A percentile compares a stretch with the other conserved stretches of the same genome.
phyloP scores from a whole-genome alignment of 306 rosid species.

The Alnus rubra region DNA sequence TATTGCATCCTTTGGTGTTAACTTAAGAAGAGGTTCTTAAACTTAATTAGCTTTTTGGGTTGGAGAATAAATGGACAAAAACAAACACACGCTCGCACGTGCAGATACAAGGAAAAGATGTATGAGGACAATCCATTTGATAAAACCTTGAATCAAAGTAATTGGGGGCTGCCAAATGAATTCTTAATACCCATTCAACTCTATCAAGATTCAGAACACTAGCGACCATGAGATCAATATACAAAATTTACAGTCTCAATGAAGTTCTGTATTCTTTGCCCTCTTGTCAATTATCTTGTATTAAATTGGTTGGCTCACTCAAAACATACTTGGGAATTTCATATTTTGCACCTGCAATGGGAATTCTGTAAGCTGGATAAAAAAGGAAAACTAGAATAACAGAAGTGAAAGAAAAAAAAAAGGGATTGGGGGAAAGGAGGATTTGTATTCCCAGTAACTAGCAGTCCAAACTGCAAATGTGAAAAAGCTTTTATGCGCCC shows the following conservation, averaged over 20 bases:
- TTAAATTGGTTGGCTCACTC: slow-evolving; percentile 97
- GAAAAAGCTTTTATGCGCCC: too few relatives aligned
- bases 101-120: background rate
- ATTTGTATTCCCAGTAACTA: too few relatives aligned
- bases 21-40: background rate
- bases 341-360: slow-evolving; percentile 83
- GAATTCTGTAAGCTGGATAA: background rate
- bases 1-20: background rate
- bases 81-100: background rate
- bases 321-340: slow-evolving; percentile 95
- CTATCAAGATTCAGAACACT: slow-evolving; percentile 2
- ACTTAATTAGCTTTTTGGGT: background rate
- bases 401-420: background rate
- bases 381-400: background rate
- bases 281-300: slow-evolving; percentile 57
- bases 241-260: slow-evolving; percentile 77
- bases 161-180: background rate
- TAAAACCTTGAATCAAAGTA: background rate
- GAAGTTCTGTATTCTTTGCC: slow-evolving; percentile 29
- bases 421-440: background rate
- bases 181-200: background rate
- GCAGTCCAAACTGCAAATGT: too few relatives aligned
- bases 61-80: background rate
- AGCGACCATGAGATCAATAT: slow-evolving; percentile 49
- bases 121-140: background rate